phyloP scores from a whole-genome alignment of 148 eudicot species.

The Rhododendron mucronatum region DNA sequence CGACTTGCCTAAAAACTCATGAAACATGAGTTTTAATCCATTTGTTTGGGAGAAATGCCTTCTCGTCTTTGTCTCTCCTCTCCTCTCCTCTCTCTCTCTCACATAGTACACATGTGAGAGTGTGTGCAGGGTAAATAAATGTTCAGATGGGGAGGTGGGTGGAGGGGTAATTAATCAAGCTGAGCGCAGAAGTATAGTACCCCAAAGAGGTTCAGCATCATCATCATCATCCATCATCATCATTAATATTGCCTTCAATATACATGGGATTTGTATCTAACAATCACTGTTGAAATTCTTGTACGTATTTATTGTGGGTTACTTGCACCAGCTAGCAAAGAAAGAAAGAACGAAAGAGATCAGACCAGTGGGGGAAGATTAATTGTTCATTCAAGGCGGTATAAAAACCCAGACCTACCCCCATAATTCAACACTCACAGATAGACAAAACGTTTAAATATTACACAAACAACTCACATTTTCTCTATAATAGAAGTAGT shows the following conservation, averaged over 20 bases:
- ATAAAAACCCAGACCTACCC: constrained; percentile 31
- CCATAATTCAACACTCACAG: constrained; percentile 10
- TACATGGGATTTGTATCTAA: constrained; percentile 16
- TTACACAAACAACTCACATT: constrained; percentile 7
- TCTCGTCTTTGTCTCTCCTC: too few species aligned
- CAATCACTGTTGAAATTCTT: constrained; percentile 18
- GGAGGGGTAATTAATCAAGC: constrained; percentile 19
- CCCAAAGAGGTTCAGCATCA: constrained; percentile 20
- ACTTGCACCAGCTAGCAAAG: neutral
- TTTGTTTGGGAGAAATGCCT: neutral
- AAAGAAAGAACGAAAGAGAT: neutral
- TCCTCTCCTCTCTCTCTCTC: neutral
- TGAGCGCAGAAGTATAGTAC: constrained; percentile 11
- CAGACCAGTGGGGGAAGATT: neutral
- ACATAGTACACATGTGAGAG: neutral
- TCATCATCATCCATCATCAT: constrained; percentile 9
- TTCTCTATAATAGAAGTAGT: neutral
- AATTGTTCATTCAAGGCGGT: constrained; percentile 19
- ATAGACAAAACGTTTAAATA: neutral
- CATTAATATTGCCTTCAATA: constrained; percentile 23
- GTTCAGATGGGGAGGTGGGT: constrained; percentile 27
- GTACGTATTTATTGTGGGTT: neutral
- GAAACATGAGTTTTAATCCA: too few species aligned
- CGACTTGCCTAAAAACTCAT: too few species aligned
- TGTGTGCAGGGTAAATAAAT: neutral